Base-by-base conservation (phyloP, 1,284 basidiomycete genomes). In the Agaricales sp. region DNA sequence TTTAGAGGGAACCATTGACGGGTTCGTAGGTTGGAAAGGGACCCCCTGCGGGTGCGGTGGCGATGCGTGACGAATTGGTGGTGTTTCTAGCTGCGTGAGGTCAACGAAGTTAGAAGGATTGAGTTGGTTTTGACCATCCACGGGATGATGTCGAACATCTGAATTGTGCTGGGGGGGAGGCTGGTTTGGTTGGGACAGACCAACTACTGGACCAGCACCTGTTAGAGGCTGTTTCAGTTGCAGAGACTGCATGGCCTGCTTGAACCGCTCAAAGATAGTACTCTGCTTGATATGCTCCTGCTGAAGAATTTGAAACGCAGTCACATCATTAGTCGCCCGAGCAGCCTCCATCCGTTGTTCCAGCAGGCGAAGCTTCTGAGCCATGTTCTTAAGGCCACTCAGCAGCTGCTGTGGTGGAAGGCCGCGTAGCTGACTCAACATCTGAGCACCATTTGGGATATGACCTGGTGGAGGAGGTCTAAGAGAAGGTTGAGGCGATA, bases 1-100 rank as follows among this genome's bases (percentile, higher is more conserved):
- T 14, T 6, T 30, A 14, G 26, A 30, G 14, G 26, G 26, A 30
- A 14, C 6, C 14, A 30, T 6, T n/a, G n/a, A n/a, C 12, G 59
- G 52, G 50, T 63, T 37, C 48, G 18, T 49, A 47, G 4, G 50
- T 39, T 21, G 57, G 51, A 13, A 53, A 39, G 11, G 48, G 14
- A 30, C 26, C 6, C 6, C 6, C 8, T 6, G 16, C 18, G 39
- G 39, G 39, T 18, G 39, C 8, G 39, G 39, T 8, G 39, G 16
- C 4, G 39, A 41, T n/a, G 39, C 39, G 16, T 8, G 39, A 16
- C 39, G 39, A 41, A 41, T 6, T 6, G 39, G 39, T 20, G 39
- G 39, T 18, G 39, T 41, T 6, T 41, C 39, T 6, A 14, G 26
- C 8, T 41, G 39, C 4, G 39, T 41, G 18, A 41, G 39, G 16